phyloP scores from a whole-genome alignment of 75 land plant genomes.

The Cunninghamia lanceolata region DNA sequence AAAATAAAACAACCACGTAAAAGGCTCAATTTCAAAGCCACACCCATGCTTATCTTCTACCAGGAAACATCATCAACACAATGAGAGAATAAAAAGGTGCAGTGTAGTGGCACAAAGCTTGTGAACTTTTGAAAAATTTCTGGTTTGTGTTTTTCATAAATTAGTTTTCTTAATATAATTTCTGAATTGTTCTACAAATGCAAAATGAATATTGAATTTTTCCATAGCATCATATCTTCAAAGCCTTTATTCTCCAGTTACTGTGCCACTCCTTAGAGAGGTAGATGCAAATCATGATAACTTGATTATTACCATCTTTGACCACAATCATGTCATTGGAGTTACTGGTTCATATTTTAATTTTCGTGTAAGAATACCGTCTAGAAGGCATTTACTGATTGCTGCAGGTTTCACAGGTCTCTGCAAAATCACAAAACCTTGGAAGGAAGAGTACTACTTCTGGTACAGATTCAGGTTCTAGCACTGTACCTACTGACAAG shows the following conservation, averaged over 20 bases:
- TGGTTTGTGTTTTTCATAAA: no score
- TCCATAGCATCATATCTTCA: not conserved
- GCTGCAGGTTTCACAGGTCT: constrained; percentile 1
- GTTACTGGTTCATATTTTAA: not conserved
- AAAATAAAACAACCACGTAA: no score
- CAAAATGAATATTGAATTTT: no score
- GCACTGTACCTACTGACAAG: no score
- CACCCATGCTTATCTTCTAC: constrained; percentile 54
- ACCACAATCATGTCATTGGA: not conserved
- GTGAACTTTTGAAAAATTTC: no score
- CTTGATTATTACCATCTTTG: not conserved
- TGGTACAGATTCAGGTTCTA: no score
- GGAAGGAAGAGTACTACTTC: constrained; percentile 6
- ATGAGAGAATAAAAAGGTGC: no score
- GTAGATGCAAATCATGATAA: not conserved
- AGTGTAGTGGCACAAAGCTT: no score
- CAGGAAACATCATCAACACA: constrained; percentile 30
- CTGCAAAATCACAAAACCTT: not conserved
- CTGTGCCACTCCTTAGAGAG: no score
- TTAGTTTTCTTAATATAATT: no score
- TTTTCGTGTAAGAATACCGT: not conserved
- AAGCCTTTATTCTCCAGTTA: not conserved
- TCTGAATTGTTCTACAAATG: no score
- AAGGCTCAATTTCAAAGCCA: no score
- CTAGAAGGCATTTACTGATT: not conserved